phyloP scores from a whole-genome alignment of 2,329 filamentous ascomycete genomes.

The Cladosporium phlei region DNA sequence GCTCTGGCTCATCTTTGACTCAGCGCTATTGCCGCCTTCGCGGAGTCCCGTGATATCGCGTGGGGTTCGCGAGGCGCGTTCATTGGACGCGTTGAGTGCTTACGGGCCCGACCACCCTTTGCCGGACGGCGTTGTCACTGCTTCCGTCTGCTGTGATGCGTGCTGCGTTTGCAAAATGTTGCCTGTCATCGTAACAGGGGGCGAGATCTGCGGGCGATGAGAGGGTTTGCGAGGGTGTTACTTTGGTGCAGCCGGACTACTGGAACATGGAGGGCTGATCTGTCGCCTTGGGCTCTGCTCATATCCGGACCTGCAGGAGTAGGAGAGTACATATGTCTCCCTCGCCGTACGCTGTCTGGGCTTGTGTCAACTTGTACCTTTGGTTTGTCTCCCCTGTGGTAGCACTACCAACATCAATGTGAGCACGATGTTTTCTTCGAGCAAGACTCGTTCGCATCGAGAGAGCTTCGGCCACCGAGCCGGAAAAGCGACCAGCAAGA shows the following conservation, averaged over 20 bases:
- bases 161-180: constrained; percentile 8
- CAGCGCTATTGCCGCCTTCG: constrained; percentile 1
- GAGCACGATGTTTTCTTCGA: constrained; percentile 26
- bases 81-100: constrained; percentile 8
- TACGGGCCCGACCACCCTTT: constrained; percentile 6
- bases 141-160: constrained; percentile 5
- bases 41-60: constrained; percentile 17
- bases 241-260: constrained; percentile 1
- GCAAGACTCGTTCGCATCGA: constrained; percentile 29
- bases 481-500: constrained; percentile 31
- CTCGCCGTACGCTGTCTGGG: constrained; percentile 15
- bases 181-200: background rate
- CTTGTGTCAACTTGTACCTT: constrained; percentile 9
- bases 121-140: constrained; percentile 10
- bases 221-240: constrained; percentile 2
- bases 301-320: background rate
- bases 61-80: constrained; percentile 8
- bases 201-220: constrained; percentile 8
- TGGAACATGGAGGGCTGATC: background rate
- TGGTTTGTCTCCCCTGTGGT: background rate
- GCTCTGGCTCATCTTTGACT: constrained; percentile 11
- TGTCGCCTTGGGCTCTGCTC: background rate
- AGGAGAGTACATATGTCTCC: constrained; percentile 12
- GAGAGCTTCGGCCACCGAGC: constrained; percentile 32
- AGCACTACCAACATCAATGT: background rate